Evolutionary conservation across 2,329 filamentous ascomycete species (phyloP).

Genomic region (Cladosporium sp.): DNA sequence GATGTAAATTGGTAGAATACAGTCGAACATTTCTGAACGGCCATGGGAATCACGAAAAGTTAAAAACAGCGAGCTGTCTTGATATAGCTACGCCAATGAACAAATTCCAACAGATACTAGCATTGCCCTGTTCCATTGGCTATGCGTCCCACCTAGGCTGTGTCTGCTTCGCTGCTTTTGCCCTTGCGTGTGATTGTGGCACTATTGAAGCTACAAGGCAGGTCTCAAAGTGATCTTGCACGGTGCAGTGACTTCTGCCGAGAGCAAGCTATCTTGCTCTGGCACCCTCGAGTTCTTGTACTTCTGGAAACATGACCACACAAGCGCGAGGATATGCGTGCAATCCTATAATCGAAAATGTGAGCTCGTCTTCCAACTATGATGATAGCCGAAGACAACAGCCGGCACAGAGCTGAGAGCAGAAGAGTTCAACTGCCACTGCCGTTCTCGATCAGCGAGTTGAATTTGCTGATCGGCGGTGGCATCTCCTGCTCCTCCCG

Average conservation of each 20-base stretch:
- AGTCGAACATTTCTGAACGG: slow-evolving; percentile 1
- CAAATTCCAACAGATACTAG: not conserved
- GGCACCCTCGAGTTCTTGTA: too few relatives aligned
- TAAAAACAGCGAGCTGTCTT: not conserved
- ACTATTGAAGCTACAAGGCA: not conserved
- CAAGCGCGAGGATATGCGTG: not conserved
- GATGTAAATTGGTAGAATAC: slow-evolving; percentile 3
- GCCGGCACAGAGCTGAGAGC: not conserved
- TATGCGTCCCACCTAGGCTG: not conserved
- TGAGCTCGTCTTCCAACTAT: not conserved
- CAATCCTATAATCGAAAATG: not conserved
- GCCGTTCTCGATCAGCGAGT: not conserved
- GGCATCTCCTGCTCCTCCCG: not conserved
- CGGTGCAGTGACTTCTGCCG: not conserved
- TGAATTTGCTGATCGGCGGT: not conserved
- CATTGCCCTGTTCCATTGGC: not conserved
- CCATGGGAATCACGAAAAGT: slow-evolving; percentile 16
- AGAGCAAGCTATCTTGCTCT: not conserved
- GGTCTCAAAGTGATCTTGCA: not conserved
- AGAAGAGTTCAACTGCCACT: too few relatives aligned
- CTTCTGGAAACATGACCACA: not conserved
- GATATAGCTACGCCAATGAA: slow-evolving; percentile 9
- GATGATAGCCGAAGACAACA: not conserved
- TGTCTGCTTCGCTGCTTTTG: not conserved
- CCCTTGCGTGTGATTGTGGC: not conserved